Percentiles rank a stretch among this genome's conserved stretches.
phyloP scores from a whole-genome alignment of 179 eudicot species.

The Silene coronaria region DNA sequence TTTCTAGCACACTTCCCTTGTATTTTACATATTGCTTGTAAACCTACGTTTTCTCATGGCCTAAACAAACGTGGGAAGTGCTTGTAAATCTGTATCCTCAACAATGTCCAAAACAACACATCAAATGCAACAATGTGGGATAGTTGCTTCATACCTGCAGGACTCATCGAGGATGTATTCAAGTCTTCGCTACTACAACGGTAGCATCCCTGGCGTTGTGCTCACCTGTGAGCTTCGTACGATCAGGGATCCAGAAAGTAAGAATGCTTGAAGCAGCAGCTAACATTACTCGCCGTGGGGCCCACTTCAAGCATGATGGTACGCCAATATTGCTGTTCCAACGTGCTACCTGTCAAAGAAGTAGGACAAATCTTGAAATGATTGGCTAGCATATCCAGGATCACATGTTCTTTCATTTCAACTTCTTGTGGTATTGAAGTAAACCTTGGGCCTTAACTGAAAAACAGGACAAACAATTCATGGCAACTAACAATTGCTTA shows the following conservation, averaged over 20 bases:
- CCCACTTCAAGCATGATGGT: conserved; percentile 89
- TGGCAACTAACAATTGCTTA: neutral
- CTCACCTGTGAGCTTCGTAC: conserved; percentile 29
- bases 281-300: conserved; percentile 85
- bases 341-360: conserved; percentile 47
- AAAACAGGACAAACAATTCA: neutral
- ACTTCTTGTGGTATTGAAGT: neutral
- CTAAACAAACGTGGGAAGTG: neutral
- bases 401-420: neutral
- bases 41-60: neutral
- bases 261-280: conserved; percentile 90
- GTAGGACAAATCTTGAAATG: neutral
- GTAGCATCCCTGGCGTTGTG: conserved; percentile 21
- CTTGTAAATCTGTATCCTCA: neutral
- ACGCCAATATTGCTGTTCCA: conserved; percentile 84
- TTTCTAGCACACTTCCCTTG: neutral
- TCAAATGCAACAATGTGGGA: neutral
- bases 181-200: conserved; percentile 16
- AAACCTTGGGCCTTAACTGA: neutral
- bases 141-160: neutral
- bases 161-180: conserved; percentile 18
- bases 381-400: neutral
- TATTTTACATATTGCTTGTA: neutral
- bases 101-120: neutral
- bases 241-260: conserved; percentile 86